phyloP scores from a whole-genome alignment of 352 stramenopile genomes.

The Ochromonadaceae sp. region DNA sequence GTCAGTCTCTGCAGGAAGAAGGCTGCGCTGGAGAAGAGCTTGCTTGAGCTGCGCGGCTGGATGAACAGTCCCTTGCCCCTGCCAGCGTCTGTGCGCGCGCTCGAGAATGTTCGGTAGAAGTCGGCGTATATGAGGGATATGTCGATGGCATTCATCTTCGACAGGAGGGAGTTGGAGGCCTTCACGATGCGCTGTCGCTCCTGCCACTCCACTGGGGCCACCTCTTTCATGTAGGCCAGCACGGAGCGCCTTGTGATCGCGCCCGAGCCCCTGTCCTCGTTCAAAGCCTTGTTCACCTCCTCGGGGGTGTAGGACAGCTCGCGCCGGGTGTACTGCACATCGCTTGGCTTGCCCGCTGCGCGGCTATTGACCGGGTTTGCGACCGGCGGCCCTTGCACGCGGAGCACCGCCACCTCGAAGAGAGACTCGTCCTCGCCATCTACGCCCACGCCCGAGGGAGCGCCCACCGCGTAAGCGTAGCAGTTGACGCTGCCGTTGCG shows the following conservation, averaged over 20 bases:
- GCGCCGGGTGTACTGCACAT: background rate
- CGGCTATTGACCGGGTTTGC: too few species aligned
- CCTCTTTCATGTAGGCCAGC: slow-evolving; percentile 2
- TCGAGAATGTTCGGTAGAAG: slow-evolving; percentile 7
- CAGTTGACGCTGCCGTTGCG: background rate
- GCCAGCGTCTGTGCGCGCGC: too few species aligned
- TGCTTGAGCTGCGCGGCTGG: too few species aligned
- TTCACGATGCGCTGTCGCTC: background rate
- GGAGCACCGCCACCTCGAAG: too few species aligned
- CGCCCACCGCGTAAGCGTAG: too few species aligned
- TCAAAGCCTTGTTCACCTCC: background rate
- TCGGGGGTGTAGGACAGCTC: background rate
- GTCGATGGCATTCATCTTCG: background rate
- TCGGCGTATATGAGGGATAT: background rate
- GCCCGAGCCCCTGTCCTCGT: background rate
- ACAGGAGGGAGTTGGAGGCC: background rate
- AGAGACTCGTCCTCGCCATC: too few species aligned
- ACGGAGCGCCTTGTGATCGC: background rate
- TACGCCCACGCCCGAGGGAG: too few species aligned
- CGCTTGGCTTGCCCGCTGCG: too few species aligned
- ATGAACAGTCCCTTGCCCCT: too few species aligned
- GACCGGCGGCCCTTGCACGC: too few species aligned
- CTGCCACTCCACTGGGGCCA: background rate
- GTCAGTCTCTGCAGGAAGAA: too few species aligned
- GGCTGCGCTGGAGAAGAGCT: too few species aligned